These are phyloP conservation scores for Neonectria sp. DNA, from an alignment of 2,329 filamentous ascomycete genomes.

Conservation along the genomic window DNA sequence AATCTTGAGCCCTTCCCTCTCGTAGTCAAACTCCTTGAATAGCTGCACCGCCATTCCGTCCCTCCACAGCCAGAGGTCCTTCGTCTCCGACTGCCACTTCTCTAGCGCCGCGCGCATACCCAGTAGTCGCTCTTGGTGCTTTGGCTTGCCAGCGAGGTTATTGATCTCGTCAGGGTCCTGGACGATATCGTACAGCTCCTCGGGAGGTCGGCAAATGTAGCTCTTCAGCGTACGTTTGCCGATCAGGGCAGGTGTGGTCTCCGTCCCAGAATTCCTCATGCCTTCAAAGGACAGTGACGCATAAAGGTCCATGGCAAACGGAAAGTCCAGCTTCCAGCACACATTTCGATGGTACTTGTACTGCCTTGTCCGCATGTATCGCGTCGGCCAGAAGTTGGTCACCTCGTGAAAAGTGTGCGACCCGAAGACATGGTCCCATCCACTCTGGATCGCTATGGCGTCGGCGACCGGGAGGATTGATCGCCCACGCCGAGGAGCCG, in stretches of 20 bases:
- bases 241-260: conserved; percentile 42
- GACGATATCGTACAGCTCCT: conserved; percentile 64
- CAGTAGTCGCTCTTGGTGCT: conserved; percentile 50
- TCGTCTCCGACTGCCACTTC: conserved; percentile 47
- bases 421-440: conserved; percentile 60
- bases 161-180: conserved; percentile 61
- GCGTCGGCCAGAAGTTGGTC: conserved; percentile 66
- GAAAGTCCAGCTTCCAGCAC: conserved; percentile 64
- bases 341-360: conserved; percentile 68
- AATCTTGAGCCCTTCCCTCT: conserved; percentile 45
- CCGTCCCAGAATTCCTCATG: conserved; percentile 55
- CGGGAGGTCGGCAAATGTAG: conserved; percentile 61
- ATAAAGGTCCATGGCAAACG: conserved; percentile 63
- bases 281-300: conserved; percentile 60
- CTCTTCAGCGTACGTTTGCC: conserved; percentile 57
- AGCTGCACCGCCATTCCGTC: conserved; percentile 46
- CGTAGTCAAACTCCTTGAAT: conserved; percentile 42
- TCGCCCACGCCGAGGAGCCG: conserved; percentile 46
- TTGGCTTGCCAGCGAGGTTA: conserved; percentile 53
- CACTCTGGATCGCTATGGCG: conserved; percentile 30
- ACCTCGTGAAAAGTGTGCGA: conserved; percentile 68
- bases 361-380: conserved; percentile 57
- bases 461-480: conserved; percentile 58
- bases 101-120: conserved; percentile 50
- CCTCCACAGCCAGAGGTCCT: conserved; percentile 49